Base-by-base conservation (phyloP, 2,329 filamentous ascomycete genomes). In the Celoporthe dispersa region DNA sequence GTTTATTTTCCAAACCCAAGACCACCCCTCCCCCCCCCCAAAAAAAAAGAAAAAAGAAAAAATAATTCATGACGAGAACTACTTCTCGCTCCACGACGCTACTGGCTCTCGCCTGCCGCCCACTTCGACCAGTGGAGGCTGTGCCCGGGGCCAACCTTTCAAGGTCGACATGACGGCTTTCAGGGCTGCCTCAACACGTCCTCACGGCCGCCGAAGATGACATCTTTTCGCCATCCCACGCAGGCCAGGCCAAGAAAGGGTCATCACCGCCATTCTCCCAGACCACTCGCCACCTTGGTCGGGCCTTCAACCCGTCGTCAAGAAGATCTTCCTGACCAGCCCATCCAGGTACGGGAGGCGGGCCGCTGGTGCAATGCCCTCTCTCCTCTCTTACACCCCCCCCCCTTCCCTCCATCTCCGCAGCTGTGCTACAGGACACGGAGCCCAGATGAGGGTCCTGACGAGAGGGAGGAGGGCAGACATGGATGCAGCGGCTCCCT, bases 361-460 rank as follows among this genome's bases (percentile, higher is more conserved):
- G 60, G 60, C 60, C 60, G 60, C 35, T 62, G 60, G 60, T 37
- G 60, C 60, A 62, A 62, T n/a, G 39, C 39, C 60, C 60, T 22
- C 19, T 48, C 41, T 48, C 16, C 41, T 39, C 11, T 39, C 39
- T 19, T 11, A 6, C 16, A 44, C 39, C 39, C 39, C 39, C 39
- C 41, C 41, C 41, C 16, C 41, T n/a, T 48, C 44, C 44, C 6
- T 22, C 60, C 59, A 39, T 6, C 35, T 62, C 60, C 60, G 60
- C 60, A 64, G 12, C 37, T 16, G 41, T 48, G 39, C 61, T 48
- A 33, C 61, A n/a, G 16, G 39, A 33, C 25, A 64, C 28, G 41
- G 61, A 48, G 41, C 37, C 44, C 33, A 51, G 57, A 22, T n/a
- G 61, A 64, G 41, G 41, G 41, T 31, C 41, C 41, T 51, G 9